Evolutionary conservation across 2,329 filamentous ascomycete species (phyloP).

Genomic region (Penicillium frequentans): DNA sequence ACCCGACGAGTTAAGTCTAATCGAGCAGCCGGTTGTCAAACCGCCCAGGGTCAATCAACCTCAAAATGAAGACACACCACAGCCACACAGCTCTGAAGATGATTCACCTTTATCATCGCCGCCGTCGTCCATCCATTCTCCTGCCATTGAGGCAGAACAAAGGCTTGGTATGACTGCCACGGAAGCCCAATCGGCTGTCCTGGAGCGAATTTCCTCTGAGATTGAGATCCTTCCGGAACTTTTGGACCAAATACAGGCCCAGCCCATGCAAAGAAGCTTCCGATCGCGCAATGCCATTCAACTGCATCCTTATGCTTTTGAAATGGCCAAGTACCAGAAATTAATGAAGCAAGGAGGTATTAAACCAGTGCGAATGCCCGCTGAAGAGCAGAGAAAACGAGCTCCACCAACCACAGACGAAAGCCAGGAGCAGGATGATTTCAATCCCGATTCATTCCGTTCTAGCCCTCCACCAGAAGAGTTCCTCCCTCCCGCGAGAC

Average conservation of each 20-base stretch:
- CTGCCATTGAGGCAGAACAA: background rate
- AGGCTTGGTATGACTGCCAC: background rate
- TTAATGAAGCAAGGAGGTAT: conserved; percentile 44
- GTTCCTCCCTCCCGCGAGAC: conserved; percentile 29
- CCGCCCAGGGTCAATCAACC: background rate
- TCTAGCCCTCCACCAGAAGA: conserved; percentile 34
- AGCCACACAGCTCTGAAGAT: conserved; percentile 14
- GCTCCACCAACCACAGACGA: conserved; percentile 23
- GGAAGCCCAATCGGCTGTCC: background rate
- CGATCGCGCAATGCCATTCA: conserved; percentile 50
- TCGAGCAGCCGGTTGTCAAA: conserved; percentile 17
- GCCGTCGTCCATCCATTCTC: conserved; percentile 30
- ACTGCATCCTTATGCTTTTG: conserved; percentile 49
- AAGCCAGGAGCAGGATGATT: conserved; percentile 34
- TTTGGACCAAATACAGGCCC: conserved; percentile 22
- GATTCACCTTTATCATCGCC: conserved; percentile 41
- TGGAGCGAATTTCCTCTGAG: conserved; percentile 5
- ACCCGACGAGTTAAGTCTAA: conserved; percentile 38
- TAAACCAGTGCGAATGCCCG: conserved; percentile 40
- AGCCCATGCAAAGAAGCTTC: conserved; percentile 34
- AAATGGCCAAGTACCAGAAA: conserved; percentile 45
- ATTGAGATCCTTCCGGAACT: conserved; percentile 31
- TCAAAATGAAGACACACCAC: background rate
- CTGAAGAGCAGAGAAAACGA: conserved; percentile 15
- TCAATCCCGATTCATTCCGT: conserved; percentile 31